Evolutionary conservation across 805 yeast genomes (phyloP), one percentile per base, ranked within the genome.

Genomic region (Yarrowia divulgata): DNA sequence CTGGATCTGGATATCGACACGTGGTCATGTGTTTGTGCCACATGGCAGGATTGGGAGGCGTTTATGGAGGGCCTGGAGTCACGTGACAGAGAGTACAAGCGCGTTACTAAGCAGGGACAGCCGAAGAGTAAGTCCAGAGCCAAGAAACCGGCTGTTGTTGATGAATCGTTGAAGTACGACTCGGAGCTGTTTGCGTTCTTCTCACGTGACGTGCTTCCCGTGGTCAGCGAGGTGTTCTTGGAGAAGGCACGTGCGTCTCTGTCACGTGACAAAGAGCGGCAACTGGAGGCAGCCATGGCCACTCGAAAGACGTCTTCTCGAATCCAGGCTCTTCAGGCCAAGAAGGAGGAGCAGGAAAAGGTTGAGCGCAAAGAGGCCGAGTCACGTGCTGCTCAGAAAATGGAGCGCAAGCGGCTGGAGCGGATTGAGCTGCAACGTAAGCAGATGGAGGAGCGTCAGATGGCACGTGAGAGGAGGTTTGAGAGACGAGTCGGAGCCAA

Each of bases 231-330:
- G 75, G 80, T 68, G 72, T 79, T 8, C 76, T 78, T 64, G 73
- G 77, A 70, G 70, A 75, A 55, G 71, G 73, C 50, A 69, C 55
- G 69, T 19, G 71, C 71, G 14, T 79, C 79, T 16, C 71, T 54
- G 34, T 66, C 70, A 8, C 73, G 79, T 23, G 74, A 74, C 45
- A 67, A 67, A 43, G 74, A 71, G 34, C 72, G 79, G 18, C 71
- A 69, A 16, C 74, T 73, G 68, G 72, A 72, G 13, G 62, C 74
- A 8, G 34, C 75, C 13, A 73, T 73, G 46, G 79, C 78, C 39
- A 76, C 74, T 55, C 71, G 80, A 5, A 78, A 77, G 70, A 73
- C 77, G 37, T 76, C 79, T 1, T 73, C 78, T 19, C 75, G 80
- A 19, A 70, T 77, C 29, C 80, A 77, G 54, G 74, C 72, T 54